Conservation (phyloP, 2,329 filamentous ascomycete genomes). For the Arthrobotrys megalospora region DNA sequence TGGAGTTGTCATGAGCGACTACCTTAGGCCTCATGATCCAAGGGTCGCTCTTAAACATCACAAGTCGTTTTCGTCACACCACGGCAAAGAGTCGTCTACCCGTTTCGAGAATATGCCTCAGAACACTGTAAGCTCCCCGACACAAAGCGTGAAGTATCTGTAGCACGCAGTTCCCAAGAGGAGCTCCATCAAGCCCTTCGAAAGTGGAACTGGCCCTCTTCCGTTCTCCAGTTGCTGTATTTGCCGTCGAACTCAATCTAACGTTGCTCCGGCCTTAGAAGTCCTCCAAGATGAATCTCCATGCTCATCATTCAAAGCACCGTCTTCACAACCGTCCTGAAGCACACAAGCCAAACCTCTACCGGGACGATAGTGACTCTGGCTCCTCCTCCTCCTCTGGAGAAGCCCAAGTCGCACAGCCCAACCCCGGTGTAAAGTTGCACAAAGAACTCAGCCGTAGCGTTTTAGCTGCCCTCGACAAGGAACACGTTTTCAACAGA, state of each 20-base stretch:
- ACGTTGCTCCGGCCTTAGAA: neutral
- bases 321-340: neutral
- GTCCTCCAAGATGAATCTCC: neutral
- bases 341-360: neutral
- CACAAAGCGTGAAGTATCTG: neutral
- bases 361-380: neutral
- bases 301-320: neutral
- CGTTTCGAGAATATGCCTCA: conserved; percentile 3
- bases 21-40: neutral
- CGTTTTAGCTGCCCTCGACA: conserved; percentile 1
- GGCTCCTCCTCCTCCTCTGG: conserved; percentile 1
- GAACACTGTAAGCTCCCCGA: neutral
- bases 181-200: neutral
- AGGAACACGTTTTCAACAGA: neutral
- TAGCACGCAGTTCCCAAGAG: neutral
- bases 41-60: neutral
- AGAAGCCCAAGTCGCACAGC: neutral
- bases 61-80: neutral
- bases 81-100: neutral
- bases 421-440: neutral
- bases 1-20: neutral
- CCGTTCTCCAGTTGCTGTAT: too few species aligned
- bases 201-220: neutral
- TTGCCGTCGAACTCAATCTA: neutral
- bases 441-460: neutral